Base-by-base conservation (phyloP, 2,329 filamentous ascomycete species). In the Nakataea oryzae region DNA sequence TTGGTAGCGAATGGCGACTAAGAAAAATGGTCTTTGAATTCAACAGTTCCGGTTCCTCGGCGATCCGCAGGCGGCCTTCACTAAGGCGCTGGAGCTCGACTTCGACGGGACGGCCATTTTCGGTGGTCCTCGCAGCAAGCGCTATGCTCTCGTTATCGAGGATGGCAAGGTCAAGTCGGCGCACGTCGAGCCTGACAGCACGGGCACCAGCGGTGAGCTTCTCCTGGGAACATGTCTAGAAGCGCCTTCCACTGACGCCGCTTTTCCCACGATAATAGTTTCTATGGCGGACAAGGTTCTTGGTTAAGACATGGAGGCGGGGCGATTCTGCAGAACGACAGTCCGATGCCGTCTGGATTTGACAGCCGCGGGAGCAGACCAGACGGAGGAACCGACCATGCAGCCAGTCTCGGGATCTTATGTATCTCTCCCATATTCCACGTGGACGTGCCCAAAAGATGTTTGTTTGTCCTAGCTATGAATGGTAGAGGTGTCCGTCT, bases 111-210 rank as follows among this genome's bases (percentile, higher is more conserved):
- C 83, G 14, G 80, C 88, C 62, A 85, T 96, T 73, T 95, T 97
- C 69, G 93, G 93, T 56, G 87, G 88, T 68, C 79, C 84, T 68
- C 86, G 93, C 66, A 89, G 89, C 76, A 96, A 96, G 85, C 85
- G 93, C 60, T 97, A 96, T 71, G 91, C 90, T 26, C 80, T 96
- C 62, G 82, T 93, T 60, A 79, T 96, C 61, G 87, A 96, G 77
- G 79, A 96, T 69, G 93, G 93, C 67, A 91, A 91, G 76, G 89
- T 97, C 69, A 88, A 88, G 76, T 84, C 87, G 70, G 83, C 88
- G 26, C 86, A 91, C 69, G 85, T 96, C 61, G 93, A 97, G 81
- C 88, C 91, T 13, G 93, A 97, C 74, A 93, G 90, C 77, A 95
- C 90, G 54, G 91, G 91, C 41, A 83, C 92, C 59, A 81, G 88